phyloP scores from a whole-genome alignment of 805 yeast genomes.

The Myxozyma sirexii region DNA sequence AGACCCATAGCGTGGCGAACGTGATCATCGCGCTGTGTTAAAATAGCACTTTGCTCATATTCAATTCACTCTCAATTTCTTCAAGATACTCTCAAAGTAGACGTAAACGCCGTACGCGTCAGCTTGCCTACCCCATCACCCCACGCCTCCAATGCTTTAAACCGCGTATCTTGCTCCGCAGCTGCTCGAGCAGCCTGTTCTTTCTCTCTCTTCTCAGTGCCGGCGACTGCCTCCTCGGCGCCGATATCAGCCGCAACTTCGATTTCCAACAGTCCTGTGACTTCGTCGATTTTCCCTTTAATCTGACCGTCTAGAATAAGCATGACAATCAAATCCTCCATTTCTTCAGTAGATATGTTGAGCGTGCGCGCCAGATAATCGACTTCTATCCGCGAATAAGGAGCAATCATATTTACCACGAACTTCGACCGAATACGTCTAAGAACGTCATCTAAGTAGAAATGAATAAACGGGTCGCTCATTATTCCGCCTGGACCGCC shows the following conservation, averaged over 20 bases:
- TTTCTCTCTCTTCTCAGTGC: slow-evolving; percentile 28
- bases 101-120: slow-evolving; percentile 20
- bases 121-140: slow-evolving; percentile 20
- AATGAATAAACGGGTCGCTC: slow-evolving; percentile 36
- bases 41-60: too few relatives aligned
- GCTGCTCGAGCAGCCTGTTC: slow-evolving; percentile 17
- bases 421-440: slow-evolving; percentile 38
- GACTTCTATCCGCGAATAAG: slow-evolving; percentile 40
- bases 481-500: slow-evolving; percentile 32
- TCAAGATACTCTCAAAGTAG: neutral
- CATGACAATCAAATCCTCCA: slow-evolving; percentile 35
- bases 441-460: slow-evolving; percentile 37
- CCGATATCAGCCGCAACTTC: slow-evolving; percentile 32
- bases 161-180: slow-evolving; percentile 23
- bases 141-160: slow-evolving; percentile 29
- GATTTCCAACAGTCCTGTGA: slow-evolving; percentile 27
- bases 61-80: too few relatives aligned
- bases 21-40: too few relatives aligned
- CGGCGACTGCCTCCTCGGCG: slow-evolving; percentile 30
- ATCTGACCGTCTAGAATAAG: slow-evolving; percentile 41
- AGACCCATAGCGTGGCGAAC: too few relatives aligned
- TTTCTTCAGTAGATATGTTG: slow-evolving; percentile 26
- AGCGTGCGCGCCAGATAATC: slow-evolving; percentile 37
- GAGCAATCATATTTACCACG: slow-evolving; percentile 39
- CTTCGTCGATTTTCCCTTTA: slow-evolving; percentile 39